phyloP scores from a whole-genome alignment of 345 rosid species.

The Moringa oleifera region DNA sequence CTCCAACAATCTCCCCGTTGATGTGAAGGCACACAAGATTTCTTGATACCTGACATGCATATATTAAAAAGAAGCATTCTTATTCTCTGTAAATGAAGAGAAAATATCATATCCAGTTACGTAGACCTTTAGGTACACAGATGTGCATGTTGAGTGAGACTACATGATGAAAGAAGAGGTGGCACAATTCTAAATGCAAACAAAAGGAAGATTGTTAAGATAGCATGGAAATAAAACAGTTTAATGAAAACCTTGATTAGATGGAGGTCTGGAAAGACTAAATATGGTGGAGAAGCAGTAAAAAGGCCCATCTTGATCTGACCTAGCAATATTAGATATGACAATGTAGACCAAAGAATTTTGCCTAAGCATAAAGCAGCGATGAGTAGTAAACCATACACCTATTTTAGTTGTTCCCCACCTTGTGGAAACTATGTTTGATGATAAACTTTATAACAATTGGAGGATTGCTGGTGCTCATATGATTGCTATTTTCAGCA shows the following conservation, averaged over 20 bases:
- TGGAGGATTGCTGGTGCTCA: too few species aligned
- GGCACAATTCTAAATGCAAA: not conserved
- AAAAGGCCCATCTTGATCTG: not conserved
- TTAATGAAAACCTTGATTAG: not conserved
- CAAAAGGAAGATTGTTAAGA: too few species aligned
- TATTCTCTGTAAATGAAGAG: not conserved
- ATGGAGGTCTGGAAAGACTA: not conserved
- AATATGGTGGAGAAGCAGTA: not conserved
- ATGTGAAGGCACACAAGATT: conserved; percentile 47
- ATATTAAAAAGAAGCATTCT: conserved; percentile 8
- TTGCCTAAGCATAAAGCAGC: not conserved
- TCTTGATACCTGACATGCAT: conserved; percentile 37
- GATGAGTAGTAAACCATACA: not conserved
- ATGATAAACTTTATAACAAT: too few species aligned
- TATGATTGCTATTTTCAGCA: not conserved
- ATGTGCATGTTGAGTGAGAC: not conserved
- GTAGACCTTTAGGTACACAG: not conserved
- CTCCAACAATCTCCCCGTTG: conserved; percentile 53
- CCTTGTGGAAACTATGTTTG: not conserved
- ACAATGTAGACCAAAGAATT: not conserved
- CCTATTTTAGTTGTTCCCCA: not conserved
- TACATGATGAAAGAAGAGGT: not conserved
- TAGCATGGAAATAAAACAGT: too few species aligned
- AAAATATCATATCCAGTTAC: not conserved
- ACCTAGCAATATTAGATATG: not conserved